phyloP scores from a whole-genome alignment of 345 rosid species.

The Gossypium mustelinum region DNA sequence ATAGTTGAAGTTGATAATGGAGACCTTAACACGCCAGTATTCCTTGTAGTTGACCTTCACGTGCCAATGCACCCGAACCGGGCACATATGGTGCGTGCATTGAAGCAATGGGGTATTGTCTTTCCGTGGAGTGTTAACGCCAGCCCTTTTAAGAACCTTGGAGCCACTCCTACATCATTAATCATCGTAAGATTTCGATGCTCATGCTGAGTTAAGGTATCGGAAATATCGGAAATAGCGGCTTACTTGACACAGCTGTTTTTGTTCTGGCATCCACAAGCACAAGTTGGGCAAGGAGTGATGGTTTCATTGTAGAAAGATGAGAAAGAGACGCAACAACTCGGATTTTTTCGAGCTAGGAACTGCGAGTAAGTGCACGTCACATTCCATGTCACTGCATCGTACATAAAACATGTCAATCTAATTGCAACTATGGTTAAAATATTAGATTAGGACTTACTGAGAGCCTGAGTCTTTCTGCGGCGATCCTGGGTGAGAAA shows the following conservation, averaged over 20 bases:
- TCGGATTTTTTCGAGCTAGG: slow-evolving; percentile 71
- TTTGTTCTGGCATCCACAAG: slow-evolving; percentile 78
- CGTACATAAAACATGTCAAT: not conserved
- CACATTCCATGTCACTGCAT: slow-evolving; percentile 92
- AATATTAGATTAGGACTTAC: not conserved
- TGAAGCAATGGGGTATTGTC: slow-evolving; percentile 58
- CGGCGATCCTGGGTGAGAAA: slow-evolving; percentile 31
- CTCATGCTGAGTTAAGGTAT: not conserved
- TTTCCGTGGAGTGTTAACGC: slow-evolving; percentile 54
- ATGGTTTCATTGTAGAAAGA: slow-evolving; percentile 91
- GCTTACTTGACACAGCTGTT: slow-evolving; percentile 67
- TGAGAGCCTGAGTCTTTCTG: not conserved
- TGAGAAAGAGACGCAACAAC: slow-evolving; percentile 80
- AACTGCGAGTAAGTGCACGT: slow-evolving; percentile 93
- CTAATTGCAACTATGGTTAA: too few relatives aligned
- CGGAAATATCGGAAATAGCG: not conserved
- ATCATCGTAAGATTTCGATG: not conserved
- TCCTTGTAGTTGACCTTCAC: slow-evolving; percentile 74
- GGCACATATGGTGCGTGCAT: slow-evolving; percentile 89
- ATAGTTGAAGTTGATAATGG: slow-evolving; percentile 69
- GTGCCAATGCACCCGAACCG: slow-evolving; percentile 80
- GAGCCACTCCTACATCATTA: slow-evolving; percentile 57
- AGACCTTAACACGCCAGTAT: slow-evolving; percentile 72
- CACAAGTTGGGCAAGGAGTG: slow-evolving; percentile 80
- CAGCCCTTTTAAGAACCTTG: slow-evolving; percentile 52